Evolutionary conservation across 139 green algal genomes (phyloP).

Genomic region (Chlorella sp.): DNA sequence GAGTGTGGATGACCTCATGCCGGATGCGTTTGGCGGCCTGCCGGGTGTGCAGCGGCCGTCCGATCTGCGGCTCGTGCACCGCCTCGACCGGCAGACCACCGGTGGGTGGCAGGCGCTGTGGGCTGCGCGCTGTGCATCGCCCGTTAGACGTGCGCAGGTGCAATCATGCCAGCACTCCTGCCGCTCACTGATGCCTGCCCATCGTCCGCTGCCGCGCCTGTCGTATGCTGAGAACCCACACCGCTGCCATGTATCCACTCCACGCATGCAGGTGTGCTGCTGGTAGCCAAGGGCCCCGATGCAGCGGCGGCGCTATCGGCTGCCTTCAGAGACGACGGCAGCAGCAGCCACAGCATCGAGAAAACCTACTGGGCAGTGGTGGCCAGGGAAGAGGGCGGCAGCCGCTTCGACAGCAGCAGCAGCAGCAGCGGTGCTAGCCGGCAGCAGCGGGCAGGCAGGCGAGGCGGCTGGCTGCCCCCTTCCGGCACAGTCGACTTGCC

Average conservation of each 20-base stretch:
- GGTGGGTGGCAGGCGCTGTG: slow-evolving; percentile 3
- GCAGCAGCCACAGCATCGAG: background rate
- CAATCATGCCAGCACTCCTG: too few relatives aligned
- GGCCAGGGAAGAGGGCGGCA: background rate
- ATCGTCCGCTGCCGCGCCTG: too few relatives aligned
- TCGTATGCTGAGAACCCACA: too few relatives aligned
- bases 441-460: background rate
- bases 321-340: slow-evolving; percentile 38
- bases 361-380: slow-evolving; percentile 53
- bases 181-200: too few relatives aligned
- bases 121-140: background rate
- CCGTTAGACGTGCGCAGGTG: background rate
- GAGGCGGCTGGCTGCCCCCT: background rate
- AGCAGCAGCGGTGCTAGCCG: background rate
- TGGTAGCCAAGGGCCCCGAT: slow-evolving; percentile 55
- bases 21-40: slow-evolving; percentile 1
- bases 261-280: slow-evolving; percentile 46
- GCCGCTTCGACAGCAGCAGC: background rate
- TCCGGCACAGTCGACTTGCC: background rate
- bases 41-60: background rate
- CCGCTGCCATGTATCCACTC: too few relatives aligned
- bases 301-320: slow-evolving; percentile 59
- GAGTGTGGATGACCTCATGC: slow-evolving; percentile 47
- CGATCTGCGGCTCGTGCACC: slow-evolving; percentile 63
- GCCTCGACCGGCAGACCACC: slow-evolving; percentile 62